A percentile compares a stretch with the other conserved stretches of the same genome.
These are phyloP conservation scores for Leccinum sublutescens DNA, from an alignment of 768 basidiomycete species.

Conservation along the genomic window DNA sequence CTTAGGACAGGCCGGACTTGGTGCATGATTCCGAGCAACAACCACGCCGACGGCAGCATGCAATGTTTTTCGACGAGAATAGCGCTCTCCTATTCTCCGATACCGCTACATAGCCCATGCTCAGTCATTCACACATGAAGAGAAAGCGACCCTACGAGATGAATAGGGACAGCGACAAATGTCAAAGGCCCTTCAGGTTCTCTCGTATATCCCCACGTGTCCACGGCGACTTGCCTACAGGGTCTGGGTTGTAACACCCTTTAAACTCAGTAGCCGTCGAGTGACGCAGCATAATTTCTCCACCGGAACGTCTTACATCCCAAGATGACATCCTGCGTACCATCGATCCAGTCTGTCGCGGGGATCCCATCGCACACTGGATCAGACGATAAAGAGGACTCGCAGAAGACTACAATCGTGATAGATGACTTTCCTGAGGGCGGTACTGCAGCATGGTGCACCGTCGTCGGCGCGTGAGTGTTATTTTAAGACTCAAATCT, in stretches of 20 bases:
- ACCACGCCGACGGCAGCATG: neutral
- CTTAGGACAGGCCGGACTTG: neutral
- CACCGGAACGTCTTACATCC: neutral
- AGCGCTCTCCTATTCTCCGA: neutral
- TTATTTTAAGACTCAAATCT: neutral
- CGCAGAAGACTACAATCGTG: neutral
- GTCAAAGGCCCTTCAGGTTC: neutral
- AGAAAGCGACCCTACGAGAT: neutral
- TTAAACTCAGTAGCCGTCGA: neutral
- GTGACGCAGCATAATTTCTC: neutral
- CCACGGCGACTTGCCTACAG: neutral
- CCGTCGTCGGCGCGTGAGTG: constrained; percentile 24
- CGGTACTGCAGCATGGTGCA: constrained; percentile 26
- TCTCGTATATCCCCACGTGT: neutral
- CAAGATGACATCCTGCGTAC: constrained; percentile 8
- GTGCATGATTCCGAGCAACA: neutral
- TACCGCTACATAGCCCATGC: neutral
- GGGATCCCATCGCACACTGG: neutral
- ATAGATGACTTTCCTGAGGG: constrained; percentile 28
- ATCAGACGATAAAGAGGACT: constrained; percentile 3
- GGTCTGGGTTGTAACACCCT: neutral
- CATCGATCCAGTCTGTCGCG: neutral
- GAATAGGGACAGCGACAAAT: neutral
- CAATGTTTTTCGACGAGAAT: neutral
- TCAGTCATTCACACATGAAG: neutral